Base-by-base conservation (phyloP, 192 early-diverging fungal species). In the Thamnidium elegans region DNA sequence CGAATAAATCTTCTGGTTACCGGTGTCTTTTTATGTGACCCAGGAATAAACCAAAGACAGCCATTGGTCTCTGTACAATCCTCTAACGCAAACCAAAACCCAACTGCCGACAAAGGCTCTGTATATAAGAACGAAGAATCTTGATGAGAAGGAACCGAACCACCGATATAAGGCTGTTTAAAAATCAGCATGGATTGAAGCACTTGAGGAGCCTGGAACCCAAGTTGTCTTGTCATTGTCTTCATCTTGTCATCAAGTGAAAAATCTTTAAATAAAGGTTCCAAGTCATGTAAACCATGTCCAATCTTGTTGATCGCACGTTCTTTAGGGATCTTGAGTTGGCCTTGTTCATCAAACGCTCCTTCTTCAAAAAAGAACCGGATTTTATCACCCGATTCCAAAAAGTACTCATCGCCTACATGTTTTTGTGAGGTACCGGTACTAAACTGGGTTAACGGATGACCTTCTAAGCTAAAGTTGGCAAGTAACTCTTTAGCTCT, bases 81-180 rank as follows among this genome's bases (percentile, higher is more conserved):
- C 62, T 97, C 94, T 3, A 97, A 77, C 1, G 95, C 93, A 69
- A 95, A 89, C 95, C 95, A 95, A 65, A 93, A 88, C 7, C 93
- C 92, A 7, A 84, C 80, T 0, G 94, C 94, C 1, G 91, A 94
- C 10, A 83, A 73, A 3, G 95, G 94, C 26, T 89, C 72, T 0
- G 95, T 97, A 72, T 91, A 95, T 59, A 97, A 77, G 71, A 97
- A 97, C 7, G 92, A 90, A 23, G 90, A 91, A 66, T 97, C 95
- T 68, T 94, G 92, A 68, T 97, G 95, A 46, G 86, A 75, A 1
- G 93, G 92, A 0, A 97, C 95, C 48, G 77, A 69, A 0, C 80
- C 82, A 51, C 83, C 83, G 56, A 85, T 86, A n/a, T 68, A 71
- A 8, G 81, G 81, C 68, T 83, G 82, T 66, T 92, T 93, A 71